phyloP scores from a whole-genome alignment of 1,284 basidiomycete genomes.

The Ustilago crameri region DNA sequence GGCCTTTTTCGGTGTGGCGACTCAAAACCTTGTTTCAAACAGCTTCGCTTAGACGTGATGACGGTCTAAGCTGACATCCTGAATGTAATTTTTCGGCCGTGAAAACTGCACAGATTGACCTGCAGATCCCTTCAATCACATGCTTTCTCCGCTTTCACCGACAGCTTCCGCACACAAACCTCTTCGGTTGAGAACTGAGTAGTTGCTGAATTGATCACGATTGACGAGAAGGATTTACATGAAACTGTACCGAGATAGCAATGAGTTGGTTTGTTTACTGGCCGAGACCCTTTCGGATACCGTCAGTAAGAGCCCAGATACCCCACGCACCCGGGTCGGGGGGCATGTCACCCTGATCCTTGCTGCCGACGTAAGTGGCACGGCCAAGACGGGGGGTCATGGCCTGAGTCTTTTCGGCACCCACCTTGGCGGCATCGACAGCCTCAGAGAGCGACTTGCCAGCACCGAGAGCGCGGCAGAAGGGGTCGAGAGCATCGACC shows the following conservation, averaged over 20 bases:
- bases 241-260: not conserved
- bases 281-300: slow-evolving; percentile 58
- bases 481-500: slow-evolving; percentile 73
- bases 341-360: slow-evolving; percentile 61
- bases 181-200: no score
- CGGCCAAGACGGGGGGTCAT: slow-evolving; percentile 72
- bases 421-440: slow-evolving; percentile 69
- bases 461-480: slow-evolving; percentile 69
- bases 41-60: no score
- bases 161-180: no score
- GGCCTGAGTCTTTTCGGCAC: slow-evolving; percentile 71
- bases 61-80: no score
- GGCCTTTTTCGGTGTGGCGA: no score
- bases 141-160: no score
- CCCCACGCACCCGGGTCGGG: slow-evolving; percentile 75
- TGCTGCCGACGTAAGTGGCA: slow-evolving; percentile 71
- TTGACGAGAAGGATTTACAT: not conserved
- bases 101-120: no score
- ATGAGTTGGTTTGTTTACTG: slow-evolving; percentile 34
- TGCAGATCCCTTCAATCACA: no score
- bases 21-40: no score
- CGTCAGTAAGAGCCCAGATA: slow-evolving; percentile 69
- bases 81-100: no score
- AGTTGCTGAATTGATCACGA: no score
- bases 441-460: slow-evolving; percentile 68